Evolutionary conservation across 345 rosid species (phyloP).

Genomic region (Pugionium cornutum): DNA sequence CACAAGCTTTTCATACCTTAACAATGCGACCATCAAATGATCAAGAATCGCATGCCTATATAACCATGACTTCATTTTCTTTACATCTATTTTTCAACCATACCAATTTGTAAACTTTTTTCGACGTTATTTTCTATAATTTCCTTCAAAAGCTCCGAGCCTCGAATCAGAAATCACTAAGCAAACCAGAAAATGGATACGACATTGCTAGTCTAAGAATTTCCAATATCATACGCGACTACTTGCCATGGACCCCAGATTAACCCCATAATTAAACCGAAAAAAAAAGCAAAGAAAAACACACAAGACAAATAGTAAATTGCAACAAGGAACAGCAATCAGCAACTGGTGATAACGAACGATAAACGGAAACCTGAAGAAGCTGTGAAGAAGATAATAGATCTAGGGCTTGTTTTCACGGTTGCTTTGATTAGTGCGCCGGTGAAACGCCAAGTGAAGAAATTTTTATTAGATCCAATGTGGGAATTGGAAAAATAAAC

Average conservation of each 20-base stretch:
- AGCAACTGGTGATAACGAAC: background rate
- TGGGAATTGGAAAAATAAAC: background rate
- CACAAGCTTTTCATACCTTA: background rate
- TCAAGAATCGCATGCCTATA: background rate
- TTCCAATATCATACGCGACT: background rate
- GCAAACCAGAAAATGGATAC: conserved; percentile 10
- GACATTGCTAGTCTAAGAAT: conserved; percentile 10
- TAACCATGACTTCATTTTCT: background rate
- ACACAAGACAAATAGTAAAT: background rate
- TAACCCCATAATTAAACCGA: too few relatives aligned
- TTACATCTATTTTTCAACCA: background rate
- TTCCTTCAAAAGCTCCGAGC: background rate
- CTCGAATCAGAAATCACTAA: background rate
- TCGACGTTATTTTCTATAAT: background rate
- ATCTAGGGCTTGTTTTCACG: conserved; percentile 12
- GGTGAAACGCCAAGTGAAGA: conserved; percentile 20
- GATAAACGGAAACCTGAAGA: conserved; percentile 21
- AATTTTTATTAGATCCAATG: background rate
- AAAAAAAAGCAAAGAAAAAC: conserved; percentile 13
- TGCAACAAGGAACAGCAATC: conserved; percentile 14
- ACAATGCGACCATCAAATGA: conserved; percentile 12
- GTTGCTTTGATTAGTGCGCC: conserved; percentile 27
- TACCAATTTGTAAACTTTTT: too few relatives aligned
- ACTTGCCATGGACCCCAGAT: background rate
- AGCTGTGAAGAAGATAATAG: conserved; percentile 12